A percentile compares a stretch with the other conserved stretches of the same genome.
Conservation (phyloP, 2,329 filamentous ascomycete species). For the Xylaria multiplex region DNA sequence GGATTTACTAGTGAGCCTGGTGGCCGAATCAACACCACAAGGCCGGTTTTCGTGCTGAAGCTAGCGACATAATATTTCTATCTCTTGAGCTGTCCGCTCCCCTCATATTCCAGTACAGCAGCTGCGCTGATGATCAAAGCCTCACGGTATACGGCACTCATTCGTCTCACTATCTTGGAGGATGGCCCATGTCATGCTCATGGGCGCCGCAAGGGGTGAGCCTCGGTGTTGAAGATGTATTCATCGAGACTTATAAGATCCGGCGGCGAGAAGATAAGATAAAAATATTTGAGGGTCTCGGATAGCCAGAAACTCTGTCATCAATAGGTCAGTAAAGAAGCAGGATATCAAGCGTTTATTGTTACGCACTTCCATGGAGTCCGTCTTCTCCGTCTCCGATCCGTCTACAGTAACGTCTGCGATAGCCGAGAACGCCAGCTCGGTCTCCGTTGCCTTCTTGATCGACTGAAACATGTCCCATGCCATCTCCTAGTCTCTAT, state of each 20-base stretch:
- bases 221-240: constrained; percentile 62
- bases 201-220: constrained; percentile 46
- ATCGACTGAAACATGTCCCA: constrained; percentile 49
- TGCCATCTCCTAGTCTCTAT: constrained; percentile 38
- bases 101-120: background rate
- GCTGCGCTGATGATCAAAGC: background rate
- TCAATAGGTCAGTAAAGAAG: background rate
- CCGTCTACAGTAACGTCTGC: constrained; percentile 29
- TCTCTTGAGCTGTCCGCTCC: too few species aligned
- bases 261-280: constrained; percentile 61
- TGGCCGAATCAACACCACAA: background rate
- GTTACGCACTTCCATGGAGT: constrained; percentile 45
- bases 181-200: background rate
- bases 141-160: background rate
- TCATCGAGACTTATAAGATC: constrained; percentile 67
- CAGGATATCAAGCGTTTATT: background rate
- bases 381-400: constrained; percentile 21
- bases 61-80: background rate
- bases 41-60: background rate
- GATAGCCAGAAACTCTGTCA: constrained; percentile 70
- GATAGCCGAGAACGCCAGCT: constrained; percentile 35
- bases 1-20: background rate
- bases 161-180: background rate
- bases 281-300: constrained; percentile 66
- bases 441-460: constrained; percentile 42